These are phyloP conservation scores for Amaranthus palmeri DNA, from an alignment of 148 eudicot species.

Conservation along the genomic window DNA sequence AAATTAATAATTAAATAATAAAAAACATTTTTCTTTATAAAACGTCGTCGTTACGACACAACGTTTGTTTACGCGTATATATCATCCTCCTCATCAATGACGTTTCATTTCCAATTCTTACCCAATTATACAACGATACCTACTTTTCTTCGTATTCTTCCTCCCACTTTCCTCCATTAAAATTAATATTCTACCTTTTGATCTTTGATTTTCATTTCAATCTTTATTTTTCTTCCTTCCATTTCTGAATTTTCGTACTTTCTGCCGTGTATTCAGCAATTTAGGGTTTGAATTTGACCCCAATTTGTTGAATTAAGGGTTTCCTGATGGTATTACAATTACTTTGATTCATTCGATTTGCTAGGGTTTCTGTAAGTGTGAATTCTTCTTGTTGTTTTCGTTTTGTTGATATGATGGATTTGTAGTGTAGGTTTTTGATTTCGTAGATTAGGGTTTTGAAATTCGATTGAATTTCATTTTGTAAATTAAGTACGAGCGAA, in stretches of 20 bases:
- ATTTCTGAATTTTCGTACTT: neutral
- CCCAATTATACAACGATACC: neutral
- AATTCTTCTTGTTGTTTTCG: neutral
- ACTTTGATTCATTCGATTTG: slow-evolving; percentile 1
- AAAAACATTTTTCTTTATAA: neutral
- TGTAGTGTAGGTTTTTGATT: neutral
- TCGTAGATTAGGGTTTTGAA: slow-evolving; percentile 21
- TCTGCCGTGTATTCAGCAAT: neutral
- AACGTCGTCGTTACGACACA: neutral
- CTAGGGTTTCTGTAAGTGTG: slow-evolving; percentile 18
- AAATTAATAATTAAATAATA: neutral
- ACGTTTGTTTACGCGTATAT: slow-evolving; percentile 9
- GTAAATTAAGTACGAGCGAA: neutral
- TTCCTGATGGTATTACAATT: slow-evolving; percentile 7
- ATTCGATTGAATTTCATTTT: slow-evolving; percentile 10
- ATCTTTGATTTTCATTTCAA: too few species aligned
- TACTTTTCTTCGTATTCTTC: neutral
- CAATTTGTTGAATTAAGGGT: slow-evolving; percentile 6
- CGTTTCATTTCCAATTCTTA: neutral
- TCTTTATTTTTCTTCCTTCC: too few species aligned
- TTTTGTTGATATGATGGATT: neutral
- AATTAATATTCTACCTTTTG: too few species aligned
- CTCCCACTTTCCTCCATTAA: neutral
- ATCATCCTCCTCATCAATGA: slow-evolving; percentile 5
- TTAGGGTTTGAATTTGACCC: slow-evolving; percentile 2